phyloP scores from a whole-genome alignment of 1,284 basidiomycete genomes.

The Moesziomyces parantarcticus region DNA sequence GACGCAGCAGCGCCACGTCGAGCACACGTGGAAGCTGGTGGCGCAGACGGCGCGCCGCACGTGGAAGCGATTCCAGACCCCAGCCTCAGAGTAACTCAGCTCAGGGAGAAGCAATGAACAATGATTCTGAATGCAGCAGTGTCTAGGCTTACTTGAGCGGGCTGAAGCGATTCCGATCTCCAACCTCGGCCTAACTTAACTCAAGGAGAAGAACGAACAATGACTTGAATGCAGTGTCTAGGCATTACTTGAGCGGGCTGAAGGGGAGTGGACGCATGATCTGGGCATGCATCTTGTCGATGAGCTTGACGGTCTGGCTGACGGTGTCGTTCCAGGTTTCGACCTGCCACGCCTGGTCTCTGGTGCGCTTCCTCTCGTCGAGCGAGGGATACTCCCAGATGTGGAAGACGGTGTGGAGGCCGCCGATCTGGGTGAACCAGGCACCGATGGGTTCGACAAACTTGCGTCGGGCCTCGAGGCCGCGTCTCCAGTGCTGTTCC shows the following conservation, averaged over 20 bases:
- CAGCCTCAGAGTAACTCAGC: too few relatives aligned
- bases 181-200: too few relatives aligned
- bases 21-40: slow-evolving; percentile 45
- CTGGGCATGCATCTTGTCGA: slow-evolving; percentile 66
- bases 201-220: too few relatives aligned
- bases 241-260: slow-evolving; percentile 38
- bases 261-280: slow-evolving; percentile 63
- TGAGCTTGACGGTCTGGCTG: slow-evolving; percentile 63
- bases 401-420: slow-evolving; percentile 64
- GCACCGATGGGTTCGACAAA: slow-evolving; percentile 65
- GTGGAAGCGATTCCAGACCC: slow-evolving; percentile 12
- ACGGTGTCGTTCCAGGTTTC: slow-evolving; percentile 67
- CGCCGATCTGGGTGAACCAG: slow-evolving; percentile 65
- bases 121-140: too few relatives aligned
- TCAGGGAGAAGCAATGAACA: too few relatives aligned
- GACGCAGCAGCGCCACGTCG: slow-evolving; percentile 46
- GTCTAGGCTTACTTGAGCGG: too few relatives aligned
- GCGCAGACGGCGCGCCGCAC: slow-evolving; percentile 22
- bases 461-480: slow-evolving; percentile 61
- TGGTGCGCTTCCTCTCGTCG: slow-evolving; percentile 62
- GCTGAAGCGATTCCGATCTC: slow-evolving; percentile 6
- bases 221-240: too few relatives aligned
- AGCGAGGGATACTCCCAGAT: slow-evolving; percentile 65
- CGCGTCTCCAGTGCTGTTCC: slow-evolving; percentile 65
- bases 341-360: slow-evolving; percentile 65